A percentile compares a stretch with the other conserved stretches of the same genome.
Evolutionary conservation across 1,284 basidiomycete genomes (phyloP).

Genomic region (Coniferiporia sulphurascens): DNA sequence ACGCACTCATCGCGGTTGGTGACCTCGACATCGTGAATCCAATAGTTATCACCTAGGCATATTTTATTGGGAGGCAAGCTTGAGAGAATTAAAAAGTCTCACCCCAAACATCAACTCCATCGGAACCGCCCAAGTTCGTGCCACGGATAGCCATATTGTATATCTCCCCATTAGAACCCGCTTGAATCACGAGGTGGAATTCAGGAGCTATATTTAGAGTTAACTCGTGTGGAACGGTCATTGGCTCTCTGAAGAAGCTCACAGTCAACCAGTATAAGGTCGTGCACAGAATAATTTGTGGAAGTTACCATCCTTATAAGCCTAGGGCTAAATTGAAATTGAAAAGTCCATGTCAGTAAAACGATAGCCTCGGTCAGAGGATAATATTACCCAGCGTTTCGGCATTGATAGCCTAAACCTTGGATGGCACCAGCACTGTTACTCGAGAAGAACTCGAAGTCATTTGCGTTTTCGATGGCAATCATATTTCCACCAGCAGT

Average conservation of each 20-base stretch:
- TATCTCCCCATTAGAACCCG: conserved; percentile 31
- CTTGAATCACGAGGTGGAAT: conserved; percentile 34
- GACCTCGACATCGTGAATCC: conserved; percentile 35
- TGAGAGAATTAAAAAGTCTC: background rate
- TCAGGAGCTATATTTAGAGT: conserved; percentile 27
- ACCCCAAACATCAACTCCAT: conserved; percentile 34
- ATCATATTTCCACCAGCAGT: conserved; percentile 32
- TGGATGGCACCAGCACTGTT: conserved; percentile 34
- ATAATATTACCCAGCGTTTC: conserved; percentile 28
- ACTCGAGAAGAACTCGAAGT: conserved; percentile 35
- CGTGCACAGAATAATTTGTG: conserved; percentile 32
- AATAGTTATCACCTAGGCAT: conserved; percentile 25
- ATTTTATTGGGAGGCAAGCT: background rate
- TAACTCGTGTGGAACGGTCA: background rate
- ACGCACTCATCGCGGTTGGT: conserved; percentile 37
- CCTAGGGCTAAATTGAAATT: conserved; percentile 27
- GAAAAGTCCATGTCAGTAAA: background rate
- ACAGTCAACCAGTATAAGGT: conserved; percentile 34
- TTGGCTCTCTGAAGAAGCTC: background rate
- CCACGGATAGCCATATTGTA: conserved; percentile 35
- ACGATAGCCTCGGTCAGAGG: background rate
- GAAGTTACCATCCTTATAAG: conserved; percentile 31
- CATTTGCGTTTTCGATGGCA: conserved; percentile 29
- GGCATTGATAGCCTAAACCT: conserved; percentile 30
- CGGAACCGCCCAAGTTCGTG: conserved; percentile 32